Base-by-base conservation (phyloP, 306 rosid genomes). In the Hippophae rhamnoides region DNA sequence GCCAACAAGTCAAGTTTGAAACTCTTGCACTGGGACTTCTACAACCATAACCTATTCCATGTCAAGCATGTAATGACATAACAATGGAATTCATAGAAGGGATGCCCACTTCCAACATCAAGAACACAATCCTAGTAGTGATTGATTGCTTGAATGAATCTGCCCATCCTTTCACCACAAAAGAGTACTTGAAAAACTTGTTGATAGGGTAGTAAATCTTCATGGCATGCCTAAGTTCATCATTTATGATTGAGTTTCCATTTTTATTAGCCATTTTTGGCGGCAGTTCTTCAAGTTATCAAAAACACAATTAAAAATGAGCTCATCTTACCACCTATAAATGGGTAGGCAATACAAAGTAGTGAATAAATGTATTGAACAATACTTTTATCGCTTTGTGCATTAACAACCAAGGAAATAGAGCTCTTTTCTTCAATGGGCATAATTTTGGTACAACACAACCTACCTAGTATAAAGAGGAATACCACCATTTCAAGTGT, bases 371-470 rank as follows among this genome's bases (percentile, higher is more conserved):
- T 56, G 60, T 6, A 2, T 56, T 7, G 60, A 56, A 41, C 60
- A 41, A 13, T 41, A 56, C 10, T 0, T 56, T 5, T 18, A 9
- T 7, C 10, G 61, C 10, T 57, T 57, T 9, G 25, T 10, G 3
- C 13, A 57, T n/a, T 46, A 56, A 13, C 9, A 13, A 8, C 61
- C 23, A 0, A 2, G 2, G 1, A 9, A 57, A 10, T 41, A 46
- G 61, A 47, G 23, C 42, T n/a, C n/a, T 27, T 42, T 12, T 23
- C 53, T 57, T 57, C 47, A 27, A 2, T 57, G 61, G 61, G 23
- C 27, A 3, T 46, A 57, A 12, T 13, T 31, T 5, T 57, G 47
- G 38, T 2, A 0, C 38, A 27, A 1, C 38, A 27, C 38, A 27
- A 27, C 38, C 38, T 27, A 27, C 38, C 4, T 0, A 2, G 2